Percentiles rank a stretch among this genome's conserved stretches.
Conservation (phyloP, 164 flowering plant genomes). For the Echeveria elegans region DNA sequence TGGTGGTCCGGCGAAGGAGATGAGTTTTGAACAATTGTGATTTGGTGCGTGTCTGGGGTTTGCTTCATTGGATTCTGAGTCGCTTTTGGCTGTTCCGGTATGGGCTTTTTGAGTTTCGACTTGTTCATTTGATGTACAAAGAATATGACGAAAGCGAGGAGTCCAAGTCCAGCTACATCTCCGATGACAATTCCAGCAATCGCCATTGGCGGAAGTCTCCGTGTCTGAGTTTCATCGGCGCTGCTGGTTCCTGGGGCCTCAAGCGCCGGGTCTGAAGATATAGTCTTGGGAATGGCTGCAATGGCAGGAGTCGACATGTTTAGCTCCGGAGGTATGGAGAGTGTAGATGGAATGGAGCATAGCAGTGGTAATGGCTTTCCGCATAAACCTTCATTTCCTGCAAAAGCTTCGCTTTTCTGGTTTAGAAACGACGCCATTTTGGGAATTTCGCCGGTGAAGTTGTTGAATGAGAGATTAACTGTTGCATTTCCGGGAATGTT, state of each 20-base stretch:
- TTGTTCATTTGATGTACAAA: slow-evolving; percentile 31
- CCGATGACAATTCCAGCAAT: background rate
- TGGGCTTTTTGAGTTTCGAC: background rate
- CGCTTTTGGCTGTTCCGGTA: background rate
- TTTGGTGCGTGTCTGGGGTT: background rate
- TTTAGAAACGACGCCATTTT: slow-evolving; percentile 25
- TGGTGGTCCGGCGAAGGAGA: background rate
- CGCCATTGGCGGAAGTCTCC: background rate
- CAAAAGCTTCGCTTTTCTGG: slow-evolving; percentile 45
- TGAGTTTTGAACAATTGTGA: background rate
- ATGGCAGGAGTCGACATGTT: background rate
- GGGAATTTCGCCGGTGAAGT: slow-evolving; percentile 63
- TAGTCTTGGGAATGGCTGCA: background rate
- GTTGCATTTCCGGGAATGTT: slow-evolving; percentile 40
- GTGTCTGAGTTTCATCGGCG: background rate
- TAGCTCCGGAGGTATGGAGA: background rate
- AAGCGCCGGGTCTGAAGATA: background rate
- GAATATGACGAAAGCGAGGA: slow-evolving; percentile 39
- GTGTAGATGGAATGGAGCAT: background rate
- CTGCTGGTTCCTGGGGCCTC: background rate
- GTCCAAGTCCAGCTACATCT: slow-evolving; percentile 47
- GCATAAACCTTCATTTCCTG: slow-evolving; percentile 32
- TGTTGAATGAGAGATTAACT: slow-evolving; percentile 64
- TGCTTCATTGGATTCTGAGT: background rate
- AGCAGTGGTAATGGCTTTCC: background rate